Conservation (phyloP, 768 basidiomycete genomes). For the Cystobasidium tubakii region DNA sequence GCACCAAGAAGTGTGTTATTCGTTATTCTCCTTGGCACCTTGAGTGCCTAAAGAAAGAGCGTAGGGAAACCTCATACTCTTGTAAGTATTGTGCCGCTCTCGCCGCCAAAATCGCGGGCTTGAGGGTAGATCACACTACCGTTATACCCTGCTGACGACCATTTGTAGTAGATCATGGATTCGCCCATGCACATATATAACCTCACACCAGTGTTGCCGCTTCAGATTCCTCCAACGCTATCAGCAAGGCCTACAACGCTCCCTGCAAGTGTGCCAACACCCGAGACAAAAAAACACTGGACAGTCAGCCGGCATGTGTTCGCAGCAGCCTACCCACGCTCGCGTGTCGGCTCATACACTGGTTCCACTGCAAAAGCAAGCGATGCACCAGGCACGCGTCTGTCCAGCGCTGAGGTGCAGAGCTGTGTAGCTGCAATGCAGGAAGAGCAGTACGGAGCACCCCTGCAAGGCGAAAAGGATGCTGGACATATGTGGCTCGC, state of each 20-base stretch:
- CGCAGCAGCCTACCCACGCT: slow-evolving; percentile 2
- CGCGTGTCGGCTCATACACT: slow-evolving; percentile 1
- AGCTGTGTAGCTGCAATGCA: neutral
- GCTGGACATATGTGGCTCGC: neutral
- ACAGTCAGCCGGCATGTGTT: neutral
- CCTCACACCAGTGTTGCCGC: neutral
- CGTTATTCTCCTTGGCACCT: neutral
- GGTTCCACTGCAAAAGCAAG: neutral
- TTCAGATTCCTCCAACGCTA: neutral
- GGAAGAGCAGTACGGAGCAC: neutral
- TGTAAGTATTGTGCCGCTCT: no score
- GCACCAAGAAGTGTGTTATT: neutral
- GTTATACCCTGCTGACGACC: no score
- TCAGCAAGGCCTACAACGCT: neutral
- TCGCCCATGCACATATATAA: neutral
- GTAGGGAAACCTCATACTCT: no score
- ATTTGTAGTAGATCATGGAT: no score
- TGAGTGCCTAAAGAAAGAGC: neutral
- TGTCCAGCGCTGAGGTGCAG: neutral
- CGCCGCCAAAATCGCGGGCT: no score
- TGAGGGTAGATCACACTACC: no score
- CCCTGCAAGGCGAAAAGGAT: neutral
- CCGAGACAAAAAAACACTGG: neutral
- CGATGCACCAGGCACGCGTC: neutral
- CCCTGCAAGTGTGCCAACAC: neutral